phyloP scores from a whole-genome alignment of 2,329 filamentous ascomycete species.

The Venturiaceae sp. region DNA sequence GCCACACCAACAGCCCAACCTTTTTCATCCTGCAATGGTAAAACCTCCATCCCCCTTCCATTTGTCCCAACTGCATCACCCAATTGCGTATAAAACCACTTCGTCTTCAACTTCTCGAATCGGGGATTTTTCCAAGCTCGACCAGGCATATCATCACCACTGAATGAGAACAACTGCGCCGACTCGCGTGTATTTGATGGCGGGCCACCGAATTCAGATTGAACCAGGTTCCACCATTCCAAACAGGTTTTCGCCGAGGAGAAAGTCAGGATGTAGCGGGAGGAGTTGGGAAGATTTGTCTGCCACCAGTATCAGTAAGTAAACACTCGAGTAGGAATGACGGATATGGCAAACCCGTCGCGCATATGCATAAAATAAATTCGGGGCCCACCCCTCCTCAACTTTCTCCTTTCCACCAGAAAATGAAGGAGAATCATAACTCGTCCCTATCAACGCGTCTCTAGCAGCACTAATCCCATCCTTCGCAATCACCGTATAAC shows the following conservation, averaged over 20 bases:
- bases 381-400: conserved; percentile 1
- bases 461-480: background rate
- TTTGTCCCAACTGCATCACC: background rate
- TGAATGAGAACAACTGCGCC: conserved; percentile 5
- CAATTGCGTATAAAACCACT: conserved; percentile 6
- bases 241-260: background rate
- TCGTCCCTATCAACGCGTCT: background rate
- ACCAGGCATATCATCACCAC: conserved; percentile 5
- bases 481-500: background rate
- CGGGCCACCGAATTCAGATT: background rate
- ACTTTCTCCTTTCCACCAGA: background rate
- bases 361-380: conserved; percentile 7
- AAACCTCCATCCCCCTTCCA: conserved; percentile 2
- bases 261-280: conserved; percentile 7
- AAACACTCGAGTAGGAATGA: background rate
- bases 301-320: background rate
- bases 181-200: conserved; percentile 1
- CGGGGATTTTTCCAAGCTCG: background rate
- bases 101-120: conserved; percentile 1
- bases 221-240: conserved; percentile 1
- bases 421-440: too few relatives aligned
- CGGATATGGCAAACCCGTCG: background rate
- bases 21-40: conserved; percentile 6
- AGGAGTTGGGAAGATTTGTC: background rate
- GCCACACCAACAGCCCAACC: background rate